Percentiles rank a stretch among this genome's conserved stretches.
These are phyloP conservation scores for Solanum corneliomulleri DNA, from an alignment of 257 asterid genomes.

Conservation along the genomic window DNA sequence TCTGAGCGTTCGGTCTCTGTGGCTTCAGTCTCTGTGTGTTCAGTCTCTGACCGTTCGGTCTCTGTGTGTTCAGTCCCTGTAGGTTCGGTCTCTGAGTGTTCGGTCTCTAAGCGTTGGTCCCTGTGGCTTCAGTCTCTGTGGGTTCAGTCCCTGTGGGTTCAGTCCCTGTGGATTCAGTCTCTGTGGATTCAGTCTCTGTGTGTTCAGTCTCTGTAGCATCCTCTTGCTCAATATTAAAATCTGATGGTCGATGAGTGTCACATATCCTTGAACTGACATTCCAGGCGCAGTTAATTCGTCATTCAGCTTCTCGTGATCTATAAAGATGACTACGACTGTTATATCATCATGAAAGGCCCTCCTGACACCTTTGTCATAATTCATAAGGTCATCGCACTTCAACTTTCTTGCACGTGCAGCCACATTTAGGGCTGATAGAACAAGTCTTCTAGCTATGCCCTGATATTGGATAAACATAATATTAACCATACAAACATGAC, in stretches of 20 bases:
- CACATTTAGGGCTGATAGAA: slow-evolving; percentile 31
- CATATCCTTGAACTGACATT: slow-evolving; percentile 43
- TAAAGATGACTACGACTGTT: slow-evolving; percentile 52
- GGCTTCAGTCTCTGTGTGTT: no score
- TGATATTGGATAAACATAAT: neutral
- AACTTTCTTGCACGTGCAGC: slow-evolving; percentile 30
- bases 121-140: no score
- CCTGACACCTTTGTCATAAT: slow-evolving; percentile 32
- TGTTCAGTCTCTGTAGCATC: slow-evolving; percentile 2
- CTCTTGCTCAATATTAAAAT: slow-evolving; percentile 20
- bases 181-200: neutral
- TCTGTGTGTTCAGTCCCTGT: no score
- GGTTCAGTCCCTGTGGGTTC: no score
- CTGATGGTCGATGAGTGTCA: slow-evolving; percentile 44
- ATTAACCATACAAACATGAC: neutral
- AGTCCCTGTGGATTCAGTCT: no score
- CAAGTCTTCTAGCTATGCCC: slow-evolving; percentile 75
- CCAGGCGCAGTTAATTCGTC: slow-evolving; percentile 17
- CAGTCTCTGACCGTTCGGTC: no score
- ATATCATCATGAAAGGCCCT: slow-evolving; percentile 66
- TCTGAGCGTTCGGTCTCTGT: neutral
- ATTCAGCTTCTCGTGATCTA: slow-evolving; percentile 41
- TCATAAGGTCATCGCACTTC: slow-evolving; percentile 36
- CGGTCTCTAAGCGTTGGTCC: no score
- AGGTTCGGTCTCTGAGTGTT: no score